These are phyloP conservation scores for Athelia sp. DNA, from an alignment of 1,284 basidiomycete species.

Conservation along the genomic window DNA sequence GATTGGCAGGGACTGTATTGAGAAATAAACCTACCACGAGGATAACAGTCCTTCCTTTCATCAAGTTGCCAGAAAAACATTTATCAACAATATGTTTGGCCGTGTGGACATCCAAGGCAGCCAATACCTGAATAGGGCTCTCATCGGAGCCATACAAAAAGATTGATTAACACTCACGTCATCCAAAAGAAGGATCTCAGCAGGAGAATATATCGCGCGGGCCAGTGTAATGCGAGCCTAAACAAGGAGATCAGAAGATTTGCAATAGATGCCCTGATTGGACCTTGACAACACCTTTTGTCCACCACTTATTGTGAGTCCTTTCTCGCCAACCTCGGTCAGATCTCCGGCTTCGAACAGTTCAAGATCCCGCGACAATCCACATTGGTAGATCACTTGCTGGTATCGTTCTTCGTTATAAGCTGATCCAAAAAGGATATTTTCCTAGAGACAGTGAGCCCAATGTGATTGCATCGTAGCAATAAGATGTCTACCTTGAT, in stretches of 20 bases:
- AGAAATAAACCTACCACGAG: slow-evolving; percentile 48
- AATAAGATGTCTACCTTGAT: slow-evolving; percentile 28
- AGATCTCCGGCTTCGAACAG: slow-evolving; percentile 56
- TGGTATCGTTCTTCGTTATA: slow-evolving; percentile 73
- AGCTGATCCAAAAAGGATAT: slow-evolving; percentile 80
- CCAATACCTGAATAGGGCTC: slow-evolving; percentile 2
- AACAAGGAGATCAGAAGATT: slow-evolving; percentile 2
- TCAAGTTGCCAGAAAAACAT: slow-evolving; percentile 65
- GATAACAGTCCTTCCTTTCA: slow-evolving; percentile 66
- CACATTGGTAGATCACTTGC: slow-evolving; percentile 53
- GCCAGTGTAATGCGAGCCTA: slow-evolving; percentile 74
- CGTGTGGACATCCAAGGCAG: slow-evolving; percentile 51
- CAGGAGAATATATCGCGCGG: slow-evolving; percentile 62
- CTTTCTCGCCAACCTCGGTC: slow-evolving; percentile 50
- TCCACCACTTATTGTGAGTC: slow-evolving; percentile 35
- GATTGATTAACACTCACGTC: slow-evolving; percentile 58
- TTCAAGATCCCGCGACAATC: slow-evolving; percentile 49
- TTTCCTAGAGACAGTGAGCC: slow-evolving; percentile 39
- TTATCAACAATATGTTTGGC: slow-evolving; percentile 74
- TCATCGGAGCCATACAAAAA: background rate
- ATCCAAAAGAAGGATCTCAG: slow-evolving; percentile 58
- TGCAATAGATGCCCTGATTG: background rate
- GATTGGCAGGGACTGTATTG: background rate
- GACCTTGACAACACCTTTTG: slow-evolving; percentile 10
- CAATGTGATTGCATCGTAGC: no score